These are phyloP conservation scores for Amauroascus niger DNA, from an alignment of 2,329 filamentous ascomycete genomes.

Conservation along the genomic window DNA sequence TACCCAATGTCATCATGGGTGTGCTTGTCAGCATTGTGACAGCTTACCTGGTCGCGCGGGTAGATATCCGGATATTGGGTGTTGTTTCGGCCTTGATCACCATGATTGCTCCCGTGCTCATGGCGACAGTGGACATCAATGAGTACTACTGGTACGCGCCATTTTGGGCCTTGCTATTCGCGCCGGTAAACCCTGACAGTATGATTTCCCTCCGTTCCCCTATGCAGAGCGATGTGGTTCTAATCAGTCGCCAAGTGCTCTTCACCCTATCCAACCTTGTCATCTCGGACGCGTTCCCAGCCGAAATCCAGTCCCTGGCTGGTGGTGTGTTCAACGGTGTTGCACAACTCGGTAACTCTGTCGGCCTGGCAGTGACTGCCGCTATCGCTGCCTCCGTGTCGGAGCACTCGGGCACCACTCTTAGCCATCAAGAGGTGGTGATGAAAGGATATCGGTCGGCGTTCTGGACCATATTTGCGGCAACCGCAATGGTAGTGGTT, in stretches of 20 bases:
- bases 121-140: conserved; percentile 14
- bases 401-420: conserved; percentile 4
- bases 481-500: conserved; percentile 9
- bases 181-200: conserved; percentile 17
- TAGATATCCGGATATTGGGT: conserved; percentile 13
- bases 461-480: conserved; percentile 17
- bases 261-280: conserved; percentile 46
- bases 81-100: conserved; percentile 15
- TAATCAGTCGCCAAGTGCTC: conserved; percentile 4
- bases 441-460: conserved; percentile 9
- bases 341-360: conserved; percentile 46
- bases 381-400: conserved; percentile 31
- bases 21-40: conserved; percentile 12
- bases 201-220: not conserved
- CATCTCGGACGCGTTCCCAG: conserved; percentile 46
- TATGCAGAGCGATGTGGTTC: not conserved
- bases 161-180: conserved; percentile 12
- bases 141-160: conserved; percentile 13
- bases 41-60: conserved; percentile 14
- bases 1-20: conserved; percentile 33
- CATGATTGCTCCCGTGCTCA: conserved; percentile 14
- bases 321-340: conserved; percentile 54
- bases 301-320: conserved; percentile 48
- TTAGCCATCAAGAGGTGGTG: conserved; percentile 1
- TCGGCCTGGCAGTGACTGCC: conserved; percentile 45